A percentile compares a stretch with the other conserved stretches of the same genome.
These are phyloP conservation scores for Monilinia vaccinii-corymbosi DNA, from an alignment of 2,329 filamentous ascomycete species.

Conservation along the genomic window DNA sequence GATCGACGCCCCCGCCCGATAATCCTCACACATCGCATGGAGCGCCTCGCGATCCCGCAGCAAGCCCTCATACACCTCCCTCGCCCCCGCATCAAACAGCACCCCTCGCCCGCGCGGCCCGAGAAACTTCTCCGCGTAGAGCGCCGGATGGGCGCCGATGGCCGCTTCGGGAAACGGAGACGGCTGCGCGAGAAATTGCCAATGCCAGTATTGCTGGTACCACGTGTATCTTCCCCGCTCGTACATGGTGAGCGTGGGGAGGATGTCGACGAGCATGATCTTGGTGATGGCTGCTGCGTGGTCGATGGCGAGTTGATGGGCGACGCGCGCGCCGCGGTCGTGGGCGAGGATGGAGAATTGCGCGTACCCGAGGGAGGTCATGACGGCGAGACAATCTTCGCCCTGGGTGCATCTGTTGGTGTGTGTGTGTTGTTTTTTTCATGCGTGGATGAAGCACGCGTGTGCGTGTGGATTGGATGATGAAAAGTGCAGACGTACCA, in stretches of 20 bases:
- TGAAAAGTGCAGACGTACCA: constrained; percentile 36
- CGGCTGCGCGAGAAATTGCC: constrained; percentile 48
- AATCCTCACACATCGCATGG: constrained; percentile 46
- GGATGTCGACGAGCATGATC: constrained; percentile 42
- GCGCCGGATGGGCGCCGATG: constrained; percentile 31
- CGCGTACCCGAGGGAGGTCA: constrained; percentile 34
- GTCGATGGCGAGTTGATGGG: constrained; percentile 45
- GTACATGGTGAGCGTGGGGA: constrained; percentile 47
- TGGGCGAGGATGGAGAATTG: constrained; percentile 44
- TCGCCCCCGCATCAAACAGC: constrained; percentile 15
- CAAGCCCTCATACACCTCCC: constrained; percentile 15
- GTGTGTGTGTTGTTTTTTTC: no score
- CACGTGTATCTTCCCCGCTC: constrained; percentile 34
- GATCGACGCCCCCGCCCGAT: constrained; percentile 41
- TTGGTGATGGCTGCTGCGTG: constrained; percentile 28
- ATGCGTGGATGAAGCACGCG: background rate
- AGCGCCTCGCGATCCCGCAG: constrained; percentile 33
- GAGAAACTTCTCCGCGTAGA: constrained; percentile 34
- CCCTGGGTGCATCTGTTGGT: background rate
- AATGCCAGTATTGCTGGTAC: constrained; percentile 46
- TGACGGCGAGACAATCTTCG: constrained; percentile 36
- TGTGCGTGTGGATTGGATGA: background rate
- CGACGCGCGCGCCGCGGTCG: constrained; percentile 47
- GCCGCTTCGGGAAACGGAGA: constrained; percentile 42
- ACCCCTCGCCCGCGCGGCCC: constrained; percentile 13